Evolutionary conservation across 2,329 filamentous ascomycete genomes (phyloP).

Genomic region (Metarhizium brunneum): DNA sequence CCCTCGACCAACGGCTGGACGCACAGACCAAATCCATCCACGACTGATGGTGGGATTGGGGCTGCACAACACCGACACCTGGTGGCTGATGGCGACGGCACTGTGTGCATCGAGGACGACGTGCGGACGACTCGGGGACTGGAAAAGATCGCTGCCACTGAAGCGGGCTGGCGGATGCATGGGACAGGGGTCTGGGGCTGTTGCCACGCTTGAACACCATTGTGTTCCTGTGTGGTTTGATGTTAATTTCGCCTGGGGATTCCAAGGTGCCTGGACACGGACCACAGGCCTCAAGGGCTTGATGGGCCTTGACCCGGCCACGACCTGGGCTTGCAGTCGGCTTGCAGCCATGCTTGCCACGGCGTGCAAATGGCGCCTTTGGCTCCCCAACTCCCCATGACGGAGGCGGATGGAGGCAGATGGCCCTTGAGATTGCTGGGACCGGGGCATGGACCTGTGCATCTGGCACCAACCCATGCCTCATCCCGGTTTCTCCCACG

Average conservation of each 20-base stretch:
- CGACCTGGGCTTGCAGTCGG: background rate
- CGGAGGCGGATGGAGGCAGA: background rate
- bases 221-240: constrained; percentile 2
- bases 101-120: background rate
- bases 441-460: background rate
- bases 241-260: constrained; percentile 7
- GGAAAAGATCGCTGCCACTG: background rate
- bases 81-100: background rate
- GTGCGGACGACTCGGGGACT: background rate
- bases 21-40: background rate
- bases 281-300: background rate
- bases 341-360: background rate
- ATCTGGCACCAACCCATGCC: background rate
- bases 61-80: background rate
- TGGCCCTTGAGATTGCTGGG: background rate
- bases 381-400: background rate
- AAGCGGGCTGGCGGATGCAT: background rate
- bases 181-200: background rate
- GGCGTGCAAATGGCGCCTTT: background rate
- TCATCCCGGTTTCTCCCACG: background rate
- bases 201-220: background rate
- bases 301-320: background rate
- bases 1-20: background rate
- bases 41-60: background rate
- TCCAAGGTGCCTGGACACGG: background rate